A percentile compares a stretch with the other conserved stretches of the same genome.
Evolutionary conservation across 371 early-diverging fungal genomes (phyloP).

Genomic region (Paraphysoderma sedebokerense): DNA sequence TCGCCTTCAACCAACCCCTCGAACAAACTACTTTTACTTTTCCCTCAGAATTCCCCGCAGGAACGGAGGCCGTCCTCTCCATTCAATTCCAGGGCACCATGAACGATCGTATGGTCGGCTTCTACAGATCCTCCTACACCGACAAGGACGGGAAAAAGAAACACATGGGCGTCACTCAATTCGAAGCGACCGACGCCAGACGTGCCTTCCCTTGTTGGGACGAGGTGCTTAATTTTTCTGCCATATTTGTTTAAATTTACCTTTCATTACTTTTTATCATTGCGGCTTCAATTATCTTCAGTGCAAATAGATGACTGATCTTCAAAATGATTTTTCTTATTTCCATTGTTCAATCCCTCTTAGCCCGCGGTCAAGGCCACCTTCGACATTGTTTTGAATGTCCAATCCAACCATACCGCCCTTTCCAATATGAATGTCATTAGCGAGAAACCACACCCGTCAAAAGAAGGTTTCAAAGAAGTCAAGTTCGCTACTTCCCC

Average conservation of each 20-base stretch:
- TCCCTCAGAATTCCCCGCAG: conserved; percentile 26
- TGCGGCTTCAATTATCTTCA: too few species aligned
- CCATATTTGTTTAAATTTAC: neutral
- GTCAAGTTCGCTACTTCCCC: conserved; percentile 66
- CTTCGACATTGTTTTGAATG: conserved; percentile 59
- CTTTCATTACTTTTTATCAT: conserved; percentile 7
- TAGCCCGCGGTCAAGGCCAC: conserved; percentile 82
- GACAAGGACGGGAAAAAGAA: conserved; percentile 25
- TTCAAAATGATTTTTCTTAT: too few species aligned
- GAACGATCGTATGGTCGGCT: conserved; percentile 70
- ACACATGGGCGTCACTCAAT: conserved; percentile 66
- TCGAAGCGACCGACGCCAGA: conserved; percentile 86
- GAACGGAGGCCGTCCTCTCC: conserved; percentile 29
- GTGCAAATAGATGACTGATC: too few species aligned
- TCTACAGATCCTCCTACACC: conserved; percentile 59
- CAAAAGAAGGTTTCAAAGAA: conserved; percentile 11
- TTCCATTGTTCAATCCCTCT: too few species aligned
- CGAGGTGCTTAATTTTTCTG: conserved; percentile 24
- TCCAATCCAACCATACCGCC: conserved; percentile 43
- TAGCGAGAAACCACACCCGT: conserved; percentile 9
- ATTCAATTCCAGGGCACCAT: conserved; percentile 47
- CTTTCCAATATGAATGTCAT: conserved; percentile 72
- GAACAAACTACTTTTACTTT: conserved; percentile 44
- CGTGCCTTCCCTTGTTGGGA: conserved; percentile 83
- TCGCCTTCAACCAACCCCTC: conserved; percentile 31